phyloP scores from a whole-genome alignment of 352 stramenopile genomes.

The Phytophthora foliorum region DNA sequence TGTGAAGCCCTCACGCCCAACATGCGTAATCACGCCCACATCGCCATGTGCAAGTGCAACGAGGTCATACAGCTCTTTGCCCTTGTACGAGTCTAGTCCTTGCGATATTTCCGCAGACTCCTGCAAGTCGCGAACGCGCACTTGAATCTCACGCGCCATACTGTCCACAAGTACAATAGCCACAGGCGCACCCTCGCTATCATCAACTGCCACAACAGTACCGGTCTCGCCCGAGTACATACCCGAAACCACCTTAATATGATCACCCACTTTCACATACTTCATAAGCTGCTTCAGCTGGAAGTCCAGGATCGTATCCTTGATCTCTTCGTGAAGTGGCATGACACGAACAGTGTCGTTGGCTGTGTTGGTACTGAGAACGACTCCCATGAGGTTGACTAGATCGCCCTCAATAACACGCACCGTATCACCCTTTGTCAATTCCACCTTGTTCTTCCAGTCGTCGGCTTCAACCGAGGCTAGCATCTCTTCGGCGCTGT shows the following conservation, averaged over 20 bases:
- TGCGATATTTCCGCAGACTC: slow-evolving; percentile 92
- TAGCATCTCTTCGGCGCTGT: slow-evolving; percentile 73
- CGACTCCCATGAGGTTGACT: slow-evolving; percentile 92
- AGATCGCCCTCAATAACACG: slow-evolving; percentile 90
- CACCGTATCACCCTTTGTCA: slow-evolving; percentile 92
- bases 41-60: slow-evolving; percentile 89
- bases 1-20: slow-evolving; percentile 89
- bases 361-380: slow-evolving; percentile 89
- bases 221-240: slow-evolving; percentile 92
- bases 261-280: slow-evolving; percentile 92
- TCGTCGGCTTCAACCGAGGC: slow-evolving; percentile 81
- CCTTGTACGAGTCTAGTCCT: slow-evolving; percentile 90
- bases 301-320: slow-evolving; percentile 92
- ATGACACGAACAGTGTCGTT: slow-evolving; percentile 92
- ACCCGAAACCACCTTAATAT: slow-evolving; percentile 93
- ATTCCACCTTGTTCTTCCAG: slow-evolving; percentile 91
- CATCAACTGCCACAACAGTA: slow-evolving; percentile 90
- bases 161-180: slow-evolving; percentile 92
- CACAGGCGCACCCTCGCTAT: slow-evolving; percentile 82
- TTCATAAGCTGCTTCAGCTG: slow-evolving; percentile 92
- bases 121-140: slow-evolving; percentile 91
- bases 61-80: slow-evolving; percentile 92
- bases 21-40: slow-evolving; percentile 92
- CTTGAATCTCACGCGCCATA: slow-evolving; percentile 93
- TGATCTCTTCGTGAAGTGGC: slow-evolving; percentile 92